phyloP scores from a whole-genome alignment of 1,284 basidiomycete species.

The Salmacisia buchloeana region DNA sequence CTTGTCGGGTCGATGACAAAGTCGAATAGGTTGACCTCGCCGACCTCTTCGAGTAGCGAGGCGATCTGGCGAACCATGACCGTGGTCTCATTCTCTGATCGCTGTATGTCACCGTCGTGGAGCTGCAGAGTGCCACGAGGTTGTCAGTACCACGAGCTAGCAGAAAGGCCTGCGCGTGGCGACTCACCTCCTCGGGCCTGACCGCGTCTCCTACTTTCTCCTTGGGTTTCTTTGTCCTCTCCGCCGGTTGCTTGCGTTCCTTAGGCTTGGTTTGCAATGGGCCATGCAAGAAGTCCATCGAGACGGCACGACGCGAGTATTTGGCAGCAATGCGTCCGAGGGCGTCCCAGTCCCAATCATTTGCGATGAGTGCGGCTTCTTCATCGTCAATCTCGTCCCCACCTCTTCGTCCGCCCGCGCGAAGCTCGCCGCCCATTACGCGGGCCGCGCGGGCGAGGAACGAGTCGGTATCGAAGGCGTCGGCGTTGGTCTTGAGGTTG shows the following conservation, averaged over 20 bases:
- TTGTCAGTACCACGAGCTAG: background rate
- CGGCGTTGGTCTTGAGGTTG: constrained; percentile 35
- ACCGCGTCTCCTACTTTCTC: constrained; percentile 11
- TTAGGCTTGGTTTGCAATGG: constrained; percentile 34
- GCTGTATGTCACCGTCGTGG: constrained; percentile 30
- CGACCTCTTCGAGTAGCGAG: constrained; percentile 53
- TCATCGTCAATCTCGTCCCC: constrained; percentile 9
- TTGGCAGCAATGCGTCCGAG: constrained; percentile 25
- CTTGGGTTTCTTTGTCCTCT: constrained; percentile 10
- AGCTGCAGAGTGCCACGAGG: constrained; percentile 18
- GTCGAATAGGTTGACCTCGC: constrained; percentile 66
- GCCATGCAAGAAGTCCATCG: constrained; percentile 42
- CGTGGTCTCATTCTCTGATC: constrained; percentile 36
- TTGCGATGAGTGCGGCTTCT: constrained; percentile 19
- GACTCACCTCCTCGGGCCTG: constrained; percentile 15
- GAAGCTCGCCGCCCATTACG: background rate
- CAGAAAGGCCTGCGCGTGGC: background rate
- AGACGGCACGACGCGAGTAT: constrained; percentile 28
- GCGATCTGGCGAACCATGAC: constrained; percentile 40
- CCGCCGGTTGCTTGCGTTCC: constrained; percentile 16
- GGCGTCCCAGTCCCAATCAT: constrained; percentile 39
- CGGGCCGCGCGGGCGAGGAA: constrained; percentile 28
- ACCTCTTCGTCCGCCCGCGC: background rate
- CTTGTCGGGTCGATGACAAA: constrained; percentile 80
- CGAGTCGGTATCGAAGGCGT: constrained; percentile 44